These are phyloP conservation scores for Lathyrus tuberosus DNA, from an alignment of 306 rosid genomes.

Conservation along the genomic window DNA sequence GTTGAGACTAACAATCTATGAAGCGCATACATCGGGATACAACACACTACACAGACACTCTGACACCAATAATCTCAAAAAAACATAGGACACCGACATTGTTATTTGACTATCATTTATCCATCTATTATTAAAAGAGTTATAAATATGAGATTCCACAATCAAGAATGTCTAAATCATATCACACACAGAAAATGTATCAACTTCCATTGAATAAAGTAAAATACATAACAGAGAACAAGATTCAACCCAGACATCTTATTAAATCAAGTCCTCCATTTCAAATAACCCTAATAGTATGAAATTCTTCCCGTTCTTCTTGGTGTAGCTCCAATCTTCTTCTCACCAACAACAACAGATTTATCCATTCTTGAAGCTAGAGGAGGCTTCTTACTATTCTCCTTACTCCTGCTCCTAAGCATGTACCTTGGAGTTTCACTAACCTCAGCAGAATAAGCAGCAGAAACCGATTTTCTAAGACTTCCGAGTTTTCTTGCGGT, in stretches of 20 bases:
- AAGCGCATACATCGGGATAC: too few species aligned
- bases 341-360: conserved; percentile 37
- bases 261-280: conserved; percentile 30
- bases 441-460: conserved; percentile 57
- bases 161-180: neutral
- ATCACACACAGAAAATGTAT: neutral
- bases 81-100: too few species aligned
- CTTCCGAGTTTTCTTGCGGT: conserved; percentile 61
- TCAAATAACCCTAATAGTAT: neutral
- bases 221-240: conserved; percentile 38
- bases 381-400: conserved; percentile 80
- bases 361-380: conserved; percentile 50
- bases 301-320: conserved; percentile 47
- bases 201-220: neutral
- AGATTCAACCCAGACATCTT: conserved; percentile 33
- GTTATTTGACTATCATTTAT: too few species aligned
- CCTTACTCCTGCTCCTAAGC: conserved; percentile 88
- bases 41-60: too few species aligned
- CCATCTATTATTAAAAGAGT: too few species aligned
- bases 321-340: conserved; percentile 41
- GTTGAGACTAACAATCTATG: too few species aligned
- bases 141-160: neutral
- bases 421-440: conserved; percentile 75
- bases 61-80: too few species aligned
- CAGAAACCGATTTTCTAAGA: conserved; percentile 71